Base-by-base conservation (phyloP, 352 stramenopile genomes). In the Phytophthora fragariae region DNA sequence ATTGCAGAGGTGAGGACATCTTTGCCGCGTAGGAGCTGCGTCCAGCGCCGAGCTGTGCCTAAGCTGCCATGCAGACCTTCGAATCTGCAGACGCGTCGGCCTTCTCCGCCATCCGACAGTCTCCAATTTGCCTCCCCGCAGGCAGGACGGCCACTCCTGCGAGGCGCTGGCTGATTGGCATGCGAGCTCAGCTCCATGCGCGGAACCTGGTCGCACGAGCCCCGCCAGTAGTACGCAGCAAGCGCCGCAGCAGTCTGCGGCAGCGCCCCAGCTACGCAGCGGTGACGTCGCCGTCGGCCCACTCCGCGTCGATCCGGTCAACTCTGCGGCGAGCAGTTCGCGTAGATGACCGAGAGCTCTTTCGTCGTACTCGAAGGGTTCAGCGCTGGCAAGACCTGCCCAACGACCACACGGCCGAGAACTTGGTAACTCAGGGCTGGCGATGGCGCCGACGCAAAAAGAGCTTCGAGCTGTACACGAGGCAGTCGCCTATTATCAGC, bases 391-490 rank as follows among this genome's bases (percentile, higher is more conserved):
- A 71, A 11, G 65, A 75, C 24, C 61, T 78, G 33, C 57, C 71
- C 14, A 71, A 56, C 15, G 57, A 71, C 17, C 66, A 75, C 21
- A 65, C 60, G 3, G 10, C 57, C 2, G n/a, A 29, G 2, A 68
- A 53, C 10, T 39, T 75, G 12, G 57, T 53, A 21, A 62, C 10
- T 15, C 54, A 71, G 55, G 67, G 71, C 7, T 78, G 71, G 71
- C 55, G 56, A 1, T 71, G 66, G 56, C 62, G 57, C 8, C 49
- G 66, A n/a, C 66, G 68, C 12, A 79, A 75, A 62, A 75, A 75
- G 12, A 54, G 66, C 2, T 79, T 79, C 52, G 67, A 79, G 50
- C 66, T 79, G n/a, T 79, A 66, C 54, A 75, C 72, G 6, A 57
- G 72, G 8, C 57, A 79, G 50, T 66, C 66, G 24, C 67, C 72